Base-by-base conservation (phyloP, 176 grass and related monocot species). In the Cenchrus fungigraminus region DNA sequence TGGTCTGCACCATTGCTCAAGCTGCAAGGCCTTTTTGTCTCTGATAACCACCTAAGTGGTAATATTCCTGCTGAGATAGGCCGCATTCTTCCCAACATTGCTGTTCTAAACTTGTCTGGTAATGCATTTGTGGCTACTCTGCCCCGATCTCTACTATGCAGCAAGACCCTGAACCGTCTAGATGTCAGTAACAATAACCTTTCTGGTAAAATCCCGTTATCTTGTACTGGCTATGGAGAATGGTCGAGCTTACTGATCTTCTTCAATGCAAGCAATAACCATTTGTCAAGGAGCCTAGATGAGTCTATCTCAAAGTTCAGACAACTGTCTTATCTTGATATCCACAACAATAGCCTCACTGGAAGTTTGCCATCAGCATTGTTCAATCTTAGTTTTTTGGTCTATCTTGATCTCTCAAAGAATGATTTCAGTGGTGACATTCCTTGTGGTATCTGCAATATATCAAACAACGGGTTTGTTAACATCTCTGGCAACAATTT, bases 351-450 rank as follows among this genome's bases (percentile, higher is more conserved):
- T 79, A 92, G 81, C 78, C 88, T 97, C 63, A 74, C 53, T 2
- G 92, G 95, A 79, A 85, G 73, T 17, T 92, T 97, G 62, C 95
- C 95, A 34, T n/a, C 80, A 65, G 84, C 81, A 74, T 62, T 97
- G 43, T 71, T 81, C 54, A 66, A 89, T 79, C 74, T 94, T 3
- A 86, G 84, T 68, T 86, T 83, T 73, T 58, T 92, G 70, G 82
- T 71, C 54, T 97, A 97, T 89, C 90, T 97, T 77, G 95, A 97
- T 80, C n/a, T 97, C 7, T 97, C 95, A 51, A 78, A 80, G 62
- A 97, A 97, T 62, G 22, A 91, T 62, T 89, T 97, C 65, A 83
- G 79, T 83, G 92, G 86, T 77, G 20, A 61, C 43, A 87, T 92
- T 40, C 95, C 95, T 2, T 94, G 88, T 90, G 90, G 84, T 64